A percentile compares a stretch with the other conserved stretches of the same genome.
Evolutionary conservation across 805 yeast genomes (phyloP).

Genomic region (Hanseniaspora taiwanica): DNA sequence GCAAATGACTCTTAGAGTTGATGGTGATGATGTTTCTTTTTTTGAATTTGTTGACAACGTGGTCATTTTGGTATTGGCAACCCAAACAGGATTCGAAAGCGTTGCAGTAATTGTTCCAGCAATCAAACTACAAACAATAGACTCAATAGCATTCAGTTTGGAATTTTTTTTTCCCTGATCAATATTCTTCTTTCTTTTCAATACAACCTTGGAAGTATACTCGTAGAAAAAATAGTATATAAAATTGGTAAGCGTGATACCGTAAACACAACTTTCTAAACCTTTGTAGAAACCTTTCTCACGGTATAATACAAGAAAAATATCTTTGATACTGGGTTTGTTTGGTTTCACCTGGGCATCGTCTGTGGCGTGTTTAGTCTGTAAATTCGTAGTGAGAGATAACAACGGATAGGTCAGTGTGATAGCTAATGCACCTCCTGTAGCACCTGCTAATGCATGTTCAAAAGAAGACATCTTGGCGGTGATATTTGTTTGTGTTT

Average conservation of each 20-base stretch:
- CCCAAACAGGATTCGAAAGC: slow-evolving; percentile 87
- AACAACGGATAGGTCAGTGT: slow-evolving; percentile 82
- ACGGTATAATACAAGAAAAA: slow-evolving; percentile 27
- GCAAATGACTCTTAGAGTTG: slow-evolving; percentile 42
- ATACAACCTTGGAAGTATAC: slow-evolving; percentile 27
- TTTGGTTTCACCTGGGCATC: slow-evolving; percentile 14
- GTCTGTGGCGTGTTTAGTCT: slow-evolving; percentile 30
- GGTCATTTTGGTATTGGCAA: slow-evolving; percentile 82
- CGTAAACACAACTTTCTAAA: slow-evolving; percentile 74
- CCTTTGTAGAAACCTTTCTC: slow-evolving; percentile 62
- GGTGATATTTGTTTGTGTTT: not conserved
- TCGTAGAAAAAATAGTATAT: slow-evolving; percentile 88
- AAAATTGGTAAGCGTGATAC: slow-evolving; percentile 76
- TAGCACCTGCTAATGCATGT: slow-evolving; percentile 91
- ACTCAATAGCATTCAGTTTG: slow-evolving; percentile 48
- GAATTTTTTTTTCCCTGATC: slow-evolving; percentile 6
- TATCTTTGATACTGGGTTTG: slow-evolving; percentile 11
- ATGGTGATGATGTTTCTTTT: slow-evolving; percentile 32
- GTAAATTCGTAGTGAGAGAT: slow-evolving; percentile 78
- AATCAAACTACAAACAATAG: slow-evolving; percentile 65
- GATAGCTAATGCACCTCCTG: slow-evolving; percentile 84
- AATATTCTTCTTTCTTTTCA: slow-evolving; percentile 5
- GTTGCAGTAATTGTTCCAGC: slow-evolving; percentile 81
- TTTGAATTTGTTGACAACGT: slow-evolving; percentile 29
- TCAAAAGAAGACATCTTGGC: slow-evolving; percentile 27